These are phyloP conservation scores for Colletotrichum sp. DNA, from an alignment of 2,329 filamentous ascomycete species.

Conservation along the genomic window DNA sequence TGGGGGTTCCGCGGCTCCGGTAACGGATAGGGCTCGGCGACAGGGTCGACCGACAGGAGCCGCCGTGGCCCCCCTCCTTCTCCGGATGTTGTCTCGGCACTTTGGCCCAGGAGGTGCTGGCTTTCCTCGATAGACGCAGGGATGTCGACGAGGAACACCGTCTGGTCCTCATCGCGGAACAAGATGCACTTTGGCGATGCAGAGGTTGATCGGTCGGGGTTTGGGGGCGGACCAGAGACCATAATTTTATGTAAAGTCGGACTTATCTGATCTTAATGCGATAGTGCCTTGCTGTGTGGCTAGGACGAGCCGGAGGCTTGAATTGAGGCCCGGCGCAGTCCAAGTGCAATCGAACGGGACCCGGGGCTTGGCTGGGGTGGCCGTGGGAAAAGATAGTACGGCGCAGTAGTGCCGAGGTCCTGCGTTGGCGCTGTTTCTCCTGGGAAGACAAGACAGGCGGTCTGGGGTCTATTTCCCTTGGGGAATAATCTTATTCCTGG, in stretches of 20 bases:
- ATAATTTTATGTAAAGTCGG: neutral
- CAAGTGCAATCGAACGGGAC: constrained; percentile 8
- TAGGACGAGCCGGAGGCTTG: neutral
- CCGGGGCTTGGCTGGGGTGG: neutral
- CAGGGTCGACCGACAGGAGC: constrained; percentile 51
- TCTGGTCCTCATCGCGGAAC: constrained; percentile 10
- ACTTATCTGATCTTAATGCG: neutral
- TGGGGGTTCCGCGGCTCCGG: constrained; percentile 55
- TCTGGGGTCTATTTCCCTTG: neutral
- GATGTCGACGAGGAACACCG: constrained; percentile 69
- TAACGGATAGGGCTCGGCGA: constrained; percentile 51
- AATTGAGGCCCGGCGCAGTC: neutral
- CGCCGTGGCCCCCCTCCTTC: constrained; percentile 33
- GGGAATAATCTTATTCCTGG: constrained; percentile 4
- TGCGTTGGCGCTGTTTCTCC: constrained; percentile 3
- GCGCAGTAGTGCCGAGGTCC: constrained; percentile 5
- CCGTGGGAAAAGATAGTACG: neutral
- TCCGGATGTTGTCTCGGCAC: constrained; percentile 1
- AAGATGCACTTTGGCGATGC: constrained; percentile 6
- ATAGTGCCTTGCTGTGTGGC: constrained; percentile 7
- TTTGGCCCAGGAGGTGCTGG: constrained; percentile 54
- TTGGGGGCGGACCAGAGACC: neutral
- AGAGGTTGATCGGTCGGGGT: neutral
- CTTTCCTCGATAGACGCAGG: constrained; percentile 72
- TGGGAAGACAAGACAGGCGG: neutral